phyloP scores from a whole-genome alignment of 1,284 basidiomycete species.

The Flammula alnicola region DNA sequence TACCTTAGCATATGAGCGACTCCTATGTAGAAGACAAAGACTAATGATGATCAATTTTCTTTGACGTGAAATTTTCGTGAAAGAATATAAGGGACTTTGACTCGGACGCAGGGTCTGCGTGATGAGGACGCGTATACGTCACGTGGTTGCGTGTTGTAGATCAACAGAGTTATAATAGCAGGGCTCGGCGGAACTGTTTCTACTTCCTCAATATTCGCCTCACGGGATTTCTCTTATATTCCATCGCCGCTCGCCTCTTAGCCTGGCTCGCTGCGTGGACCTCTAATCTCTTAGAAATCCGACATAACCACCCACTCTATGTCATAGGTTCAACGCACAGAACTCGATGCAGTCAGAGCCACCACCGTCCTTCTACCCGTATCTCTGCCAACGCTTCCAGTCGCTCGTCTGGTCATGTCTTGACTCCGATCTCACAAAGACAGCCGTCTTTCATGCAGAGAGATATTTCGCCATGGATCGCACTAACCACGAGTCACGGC shows the following conservation, averaged over 20 bases:
- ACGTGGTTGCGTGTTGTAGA: slow-evolving; percentile 33
- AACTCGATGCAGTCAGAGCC: slow-evolving; percentile 53
- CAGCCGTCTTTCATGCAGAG: slow-evolving; percentile 84
- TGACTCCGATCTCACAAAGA: slow-evolving; percentile 73
- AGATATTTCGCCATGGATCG: slow-evolving; percentile 72
- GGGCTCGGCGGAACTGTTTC: slow-evolving; percentile 9
- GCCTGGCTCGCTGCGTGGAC: slow-evolving; percentile 18
- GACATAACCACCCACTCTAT: slow-evolving; percentile 16
- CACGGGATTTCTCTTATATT: slow-evolving; percentile 13
- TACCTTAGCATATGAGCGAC: slow-evolving; percentile 11
- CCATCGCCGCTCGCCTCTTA: slow-evolving; percentile 10
- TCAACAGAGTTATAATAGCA: slow-evolving; percentile 30
- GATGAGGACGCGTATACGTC: slow-evolving; percentile 29
- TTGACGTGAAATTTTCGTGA: no score
- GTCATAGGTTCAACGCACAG: slow-evolving; percentile 21
- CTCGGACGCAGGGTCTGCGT: no score
- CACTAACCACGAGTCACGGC: slow-evolving; percentile 79
- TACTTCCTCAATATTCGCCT: slow-evolving; percentile 15
- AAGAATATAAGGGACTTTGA: no score
- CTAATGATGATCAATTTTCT: no score
- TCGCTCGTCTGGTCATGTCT: slow-evolving; percentile 77
- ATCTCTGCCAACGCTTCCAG: slow-evolving; percentile 69
- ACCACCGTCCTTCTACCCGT: slow-evolving; percentile 47
- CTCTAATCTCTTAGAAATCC: slow-evolving; percentile 6
- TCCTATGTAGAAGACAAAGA: slow-evolving; percentile 18